Conservation (phyloP, 768 basidiomycete species). For the button mushroom (Agaricus bisporus) region DNA sequence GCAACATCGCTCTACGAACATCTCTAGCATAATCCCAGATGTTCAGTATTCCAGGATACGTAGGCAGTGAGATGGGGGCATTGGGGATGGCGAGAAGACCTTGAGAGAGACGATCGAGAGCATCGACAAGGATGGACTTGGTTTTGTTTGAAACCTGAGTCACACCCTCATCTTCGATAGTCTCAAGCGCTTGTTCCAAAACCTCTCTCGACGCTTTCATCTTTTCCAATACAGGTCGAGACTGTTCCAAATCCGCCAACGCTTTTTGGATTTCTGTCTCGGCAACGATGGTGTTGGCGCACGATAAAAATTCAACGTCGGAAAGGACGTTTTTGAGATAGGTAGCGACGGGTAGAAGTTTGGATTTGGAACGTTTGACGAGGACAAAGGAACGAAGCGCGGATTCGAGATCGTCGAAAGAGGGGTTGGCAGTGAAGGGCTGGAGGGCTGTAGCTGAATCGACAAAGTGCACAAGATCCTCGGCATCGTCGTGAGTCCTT, state of each 20-base stretch:
- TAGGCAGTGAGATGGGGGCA: slow-evolving; percentile 49
- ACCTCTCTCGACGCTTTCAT: slow-evolving; percentile 70
- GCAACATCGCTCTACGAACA: slow-evolving; percentile 71
- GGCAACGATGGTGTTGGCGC: slow-evolving; percentile 85
- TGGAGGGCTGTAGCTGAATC: slow-evolving; percentile 78
- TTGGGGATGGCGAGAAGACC: slow-evolving; percentile 64
- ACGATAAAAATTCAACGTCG: slow-evolving; percentile 83
- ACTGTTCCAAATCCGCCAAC: slow-evolving; percentile 55
- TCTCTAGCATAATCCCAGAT: slow-evolving; percentile 85
- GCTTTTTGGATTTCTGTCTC: slow-evolving; percentile 70
- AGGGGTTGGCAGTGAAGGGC: slow-evolving; percentile 54
- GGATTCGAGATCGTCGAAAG: slow-evolving; percentile 87
- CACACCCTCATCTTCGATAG: slow-evolving; percentile 70
- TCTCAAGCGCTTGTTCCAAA: slow-evolving; percentile 75
- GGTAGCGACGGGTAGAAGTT: slow-evolving; percentile 88
- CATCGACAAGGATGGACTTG: slow-evolving; percentile 52
- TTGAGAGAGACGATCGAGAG: slow-evolving; percentile 69
- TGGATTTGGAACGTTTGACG: slow-evolving; percentile 92
- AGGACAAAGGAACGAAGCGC: slow-evolving; percentile 92
- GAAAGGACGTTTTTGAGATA: slow-evolving; percentile 87
- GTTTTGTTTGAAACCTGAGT: slow-evolving; percentile 46
- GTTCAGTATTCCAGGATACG: slow-evolving; percentile 76
- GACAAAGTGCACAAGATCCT: slow-evolving; percentile 96
- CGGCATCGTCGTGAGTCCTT: slow-evolving; percentile 83
- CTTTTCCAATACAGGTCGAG: slow-evolving; percentile 82